These are phyloP conservation scores for Rubus idaeus DNA, from an alignment of 306 rosid species.

Conservation along the genomic window DNA sequence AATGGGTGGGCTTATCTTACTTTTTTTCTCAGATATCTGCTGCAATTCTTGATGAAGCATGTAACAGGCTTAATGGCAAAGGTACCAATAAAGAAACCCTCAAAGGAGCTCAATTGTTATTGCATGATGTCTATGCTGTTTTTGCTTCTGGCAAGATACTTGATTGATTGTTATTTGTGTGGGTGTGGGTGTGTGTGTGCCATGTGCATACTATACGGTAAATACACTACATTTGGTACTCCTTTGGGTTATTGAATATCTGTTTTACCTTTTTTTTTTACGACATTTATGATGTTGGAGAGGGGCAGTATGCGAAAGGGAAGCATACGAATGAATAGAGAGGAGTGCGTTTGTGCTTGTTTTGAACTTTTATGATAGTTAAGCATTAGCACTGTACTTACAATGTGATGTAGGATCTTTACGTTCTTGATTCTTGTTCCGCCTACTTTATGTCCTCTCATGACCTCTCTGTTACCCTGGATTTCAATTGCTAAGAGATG, in stretches of 20 bases:
- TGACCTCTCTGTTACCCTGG: neutral
- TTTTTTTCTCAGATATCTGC: conserved; percentile 51
- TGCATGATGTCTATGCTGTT: neutral
- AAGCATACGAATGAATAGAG: neutral
- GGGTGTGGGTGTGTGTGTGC: neutral
- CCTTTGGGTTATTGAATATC: neutral
- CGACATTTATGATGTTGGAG: neutral
- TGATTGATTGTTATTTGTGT: neutral
- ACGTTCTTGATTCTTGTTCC: neutral
- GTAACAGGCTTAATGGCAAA: conserved; percentile 30
- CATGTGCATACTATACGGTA: neutral
- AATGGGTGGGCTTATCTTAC: neutral
- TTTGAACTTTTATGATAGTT: neutral
- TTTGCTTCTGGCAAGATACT: too few species aligned
- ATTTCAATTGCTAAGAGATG: neutral
- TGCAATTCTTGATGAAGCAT: conserved; percentile 61
- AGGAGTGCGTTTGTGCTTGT: neutral
- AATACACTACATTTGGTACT: neutral
- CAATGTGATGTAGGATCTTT: neutral
- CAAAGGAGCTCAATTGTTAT: neutral
- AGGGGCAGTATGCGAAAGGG: neutral
- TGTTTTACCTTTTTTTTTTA: neutral
- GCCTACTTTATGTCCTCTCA: neutral
- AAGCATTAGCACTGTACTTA: neutral
- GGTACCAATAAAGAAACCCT: conserved; percentile 24